Conservation (phyloP, 192 early-diverging fungal species). For the Umbelopsis ramanniana region DNA sequence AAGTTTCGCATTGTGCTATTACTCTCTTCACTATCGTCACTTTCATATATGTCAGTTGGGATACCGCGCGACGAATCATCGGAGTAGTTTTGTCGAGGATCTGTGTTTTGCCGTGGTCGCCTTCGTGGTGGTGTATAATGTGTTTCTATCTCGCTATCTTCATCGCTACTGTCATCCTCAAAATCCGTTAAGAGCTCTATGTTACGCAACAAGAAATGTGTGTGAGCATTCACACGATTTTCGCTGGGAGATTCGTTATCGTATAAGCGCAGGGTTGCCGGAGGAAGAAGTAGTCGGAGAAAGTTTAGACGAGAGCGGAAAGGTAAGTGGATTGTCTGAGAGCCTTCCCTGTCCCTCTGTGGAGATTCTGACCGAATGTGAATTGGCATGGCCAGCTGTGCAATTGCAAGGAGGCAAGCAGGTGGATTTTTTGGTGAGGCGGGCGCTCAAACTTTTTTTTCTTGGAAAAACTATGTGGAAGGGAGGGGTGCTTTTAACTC, state of each 20-base stretch:
- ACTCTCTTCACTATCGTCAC: background rate
- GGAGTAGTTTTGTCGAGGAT: background rate
- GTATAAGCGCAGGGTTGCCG: background rate
- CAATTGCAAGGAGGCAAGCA: background rate
- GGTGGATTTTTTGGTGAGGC: background rate
- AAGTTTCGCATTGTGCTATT: background rate
- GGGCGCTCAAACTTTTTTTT: background rate
- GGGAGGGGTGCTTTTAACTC: too few relatives aligned
- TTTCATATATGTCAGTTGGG: background rate
- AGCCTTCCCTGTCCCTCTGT: background rate
- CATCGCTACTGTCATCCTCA: conserved; percentile 4
- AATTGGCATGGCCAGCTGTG: conserved; percentile 1
- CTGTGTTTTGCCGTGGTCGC: background rate
- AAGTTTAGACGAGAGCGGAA: background rate
- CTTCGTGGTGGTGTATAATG: background rate
- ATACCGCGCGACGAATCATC: background rate
- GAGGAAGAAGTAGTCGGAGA: conserved; percentile 20
- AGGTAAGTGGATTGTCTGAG: background rate
- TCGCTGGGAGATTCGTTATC: background rate
- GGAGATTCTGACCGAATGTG: background rate
- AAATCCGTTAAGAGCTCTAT: background rate
- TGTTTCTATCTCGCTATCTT: conserved; percentile 2
- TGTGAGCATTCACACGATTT: background rate
- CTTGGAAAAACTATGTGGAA: background rate
- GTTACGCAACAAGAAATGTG: background rate